Percentiles rank a stretch among this genome's conserved stretches.
Evolutionary conservation across 2,329 filamentous ascomycete genomes (phyloP).

Genomic region (Graphium sp.): DNA sequence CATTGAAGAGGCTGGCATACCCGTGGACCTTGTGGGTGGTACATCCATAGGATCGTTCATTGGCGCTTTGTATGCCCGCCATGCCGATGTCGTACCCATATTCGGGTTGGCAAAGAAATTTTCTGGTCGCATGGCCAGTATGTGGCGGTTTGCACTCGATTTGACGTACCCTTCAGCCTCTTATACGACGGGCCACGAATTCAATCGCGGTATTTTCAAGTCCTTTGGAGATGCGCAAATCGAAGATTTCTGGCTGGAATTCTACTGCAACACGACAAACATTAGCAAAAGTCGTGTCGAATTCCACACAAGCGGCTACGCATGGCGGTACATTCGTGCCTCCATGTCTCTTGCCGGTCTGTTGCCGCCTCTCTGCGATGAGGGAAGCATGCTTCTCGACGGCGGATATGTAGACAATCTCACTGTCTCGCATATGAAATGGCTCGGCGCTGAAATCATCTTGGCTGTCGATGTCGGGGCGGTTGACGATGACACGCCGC

Average conservation of each 20-base stretch:
- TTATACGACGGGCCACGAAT: slow-evolving; percentile 96
- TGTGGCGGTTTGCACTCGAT: slow-evolving; percentile 96
- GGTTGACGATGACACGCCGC: slow-evolving; percentile 80
- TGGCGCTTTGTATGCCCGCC: slow-evolving; percentile 84
- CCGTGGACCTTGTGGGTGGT: slow-evolving; percentile 86
- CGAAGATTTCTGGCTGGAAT: slow-evolving; percentile 97
- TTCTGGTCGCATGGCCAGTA: slow-evolving; percentile 92
- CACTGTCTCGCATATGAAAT: slow-evolving; percentile 94
- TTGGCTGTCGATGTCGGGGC: slow-evolving; percentile 92
- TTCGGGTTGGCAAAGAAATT: slow-evolving; percentile 97
- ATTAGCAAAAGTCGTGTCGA: slow-evolving; percentile 87
- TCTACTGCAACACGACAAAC: slow-evolving; percentile 98
- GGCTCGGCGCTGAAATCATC: slow-evolving; percentile 79
- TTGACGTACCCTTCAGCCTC: slow-evolving; percentile 91
- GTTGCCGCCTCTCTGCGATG: slow-evolving; percentile 85
- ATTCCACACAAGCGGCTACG: slow-evolving; percentile 90
- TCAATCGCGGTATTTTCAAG: slow-evolving; percentile 98
- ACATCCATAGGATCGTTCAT: slow-evolving; percentile 96
- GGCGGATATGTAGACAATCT: slow-evolving; percentile 96
- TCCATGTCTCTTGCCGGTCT: slow-evolving; percentile 94
- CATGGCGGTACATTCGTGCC: slow-evolving; percentile 90
- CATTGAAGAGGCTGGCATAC: slow-evolving; percentile 89
- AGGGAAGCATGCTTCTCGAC: slow-evolving; percentile 91
- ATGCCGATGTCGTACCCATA: slow-evolving; percentile 93
- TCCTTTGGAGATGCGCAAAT: slow-evolving; percentile 94